Evolutionary conservation across 352 stramenopile genomes (phyloP), one percentile per base, ranked within the genome.

Genomic region (Globisporangium cystogenes): DNA sequence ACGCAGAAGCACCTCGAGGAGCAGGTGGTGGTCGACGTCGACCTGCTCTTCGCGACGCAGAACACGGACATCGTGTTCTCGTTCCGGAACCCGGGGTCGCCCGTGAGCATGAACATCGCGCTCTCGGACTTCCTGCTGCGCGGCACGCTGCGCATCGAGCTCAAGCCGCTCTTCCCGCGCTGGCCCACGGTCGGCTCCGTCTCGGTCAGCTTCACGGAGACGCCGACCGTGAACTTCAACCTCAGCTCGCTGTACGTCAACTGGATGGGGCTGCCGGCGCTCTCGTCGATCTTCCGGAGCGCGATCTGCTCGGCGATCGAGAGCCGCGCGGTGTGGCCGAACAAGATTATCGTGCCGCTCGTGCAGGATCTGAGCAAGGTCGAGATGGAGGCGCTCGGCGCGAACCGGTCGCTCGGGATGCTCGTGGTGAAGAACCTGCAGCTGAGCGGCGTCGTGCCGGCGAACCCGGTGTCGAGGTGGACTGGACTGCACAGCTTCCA

Each of bases 21-120:
- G 40, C 65, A 77, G 26, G 63, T 77, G 31, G 68, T 77, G 39
- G 56, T 77, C 44, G 68, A 77, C 48, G 55, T 77, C 21, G 68
- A 77, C 31, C 21, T 77, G 27, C 57, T 77, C 10, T 66, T 77
- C 21, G 65, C 66, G 18, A 77, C 68, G 1, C 62, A 70, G 44
- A 74, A 77, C 57, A 66, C 62, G 37, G 68, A 77, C 54, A 60
- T 77, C 15, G 68, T 77, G 14, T 72, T 77, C 41, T 64, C 68
- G 40, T 74, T 70, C 23, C 62, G 68, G 16, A 74, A 72, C 40
- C 59, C 65, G 3, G 53, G 55, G n/a, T 65, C 65, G 2, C 51
- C 60, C 5, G 62, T 77, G 35, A 53, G 49, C 53, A 64, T 77
- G 65, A 74, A 49, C 51, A 53, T 77, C 27, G 65, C 72, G 52